phyloP scores from a whole-genome alignment of 2,329 filamentous ascomycete species.

The Teratosphaeria gauchensis region DNA sequence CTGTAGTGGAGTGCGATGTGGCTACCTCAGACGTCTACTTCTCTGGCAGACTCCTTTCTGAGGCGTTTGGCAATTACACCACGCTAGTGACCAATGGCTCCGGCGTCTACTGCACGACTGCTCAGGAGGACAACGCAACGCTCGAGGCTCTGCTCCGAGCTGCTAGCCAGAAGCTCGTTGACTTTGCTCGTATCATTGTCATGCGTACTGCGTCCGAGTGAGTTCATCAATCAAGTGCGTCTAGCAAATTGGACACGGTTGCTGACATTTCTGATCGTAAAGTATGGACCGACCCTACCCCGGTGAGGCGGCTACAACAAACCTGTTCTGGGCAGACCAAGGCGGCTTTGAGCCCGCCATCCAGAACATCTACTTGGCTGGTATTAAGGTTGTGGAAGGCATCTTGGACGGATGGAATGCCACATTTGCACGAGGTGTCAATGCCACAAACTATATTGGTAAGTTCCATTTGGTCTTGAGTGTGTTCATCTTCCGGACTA shows the following conservation, averaged over 20 bases:
- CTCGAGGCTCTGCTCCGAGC: conserved; percentile 56
- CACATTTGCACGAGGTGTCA: conserved; percentile 49
- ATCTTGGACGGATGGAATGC: conserved; percentile 53
- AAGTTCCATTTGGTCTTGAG: neutral
- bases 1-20: conserved; percentile 55
- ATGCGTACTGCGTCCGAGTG: conserved; percentile 60
- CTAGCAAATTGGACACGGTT: neutral
- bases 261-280: neutral
- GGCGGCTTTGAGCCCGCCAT: conserved; percentile 56
- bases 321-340: conserved; percentile 51
- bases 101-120: conserved; percentile 59
- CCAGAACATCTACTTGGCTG: conserved; percentile 57
- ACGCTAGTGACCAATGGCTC: conserved; percentile 57
- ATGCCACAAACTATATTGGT: conserved; percentile 51
- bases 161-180: conserved; percentile 47
- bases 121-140: conserved; percentile 63
- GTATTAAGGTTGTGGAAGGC: conserved; percentile 54
- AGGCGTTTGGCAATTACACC: conserved; percentile 57
- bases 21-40: conserved; percentile 66
- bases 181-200: conserved; percentile 58
- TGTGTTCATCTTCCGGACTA: neutral
- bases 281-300: conserved; percentile 56
- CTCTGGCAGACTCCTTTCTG: conserved; percentile 50
- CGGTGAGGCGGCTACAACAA: conserved; percentile 45
- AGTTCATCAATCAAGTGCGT: neutral